These are phyloP conservation scores for Eutrema heterophyllum DNA, from an alignment of 345 rosid species.

Conservation along the genomic window DNA sequence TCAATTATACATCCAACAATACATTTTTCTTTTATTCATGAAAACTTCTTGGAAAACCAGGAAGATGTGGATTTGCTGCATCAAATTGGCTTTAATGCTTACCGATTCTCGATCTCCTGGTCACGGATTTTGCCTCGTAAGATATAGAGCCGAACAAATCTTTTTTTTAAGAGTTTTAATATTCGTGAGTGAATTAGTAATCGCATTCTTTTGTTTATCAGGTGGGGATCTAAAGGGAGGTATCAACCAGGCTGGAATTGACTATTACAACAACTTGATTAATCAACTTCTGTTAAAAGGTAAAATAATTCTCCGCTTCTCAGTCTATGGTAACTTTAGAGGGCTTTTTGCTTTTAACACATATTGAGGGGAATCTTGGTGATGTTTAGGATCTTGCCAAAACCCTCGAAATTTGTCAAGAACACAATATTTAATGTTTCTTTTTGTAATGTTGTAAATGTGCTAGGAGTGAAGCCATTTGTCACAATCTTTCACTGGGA, in stretches of 20 bases:
- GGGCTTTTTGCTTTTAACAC: neutral
- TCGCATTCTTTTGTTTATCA: neutral
- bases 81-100: constrained; percentile 39
- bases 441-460: neutral
- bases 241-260: constrained; percentile 43
- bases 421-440: neutral
- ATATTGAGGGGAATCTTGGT: neutral
- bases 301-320: constrained; percentile 6
- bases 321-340: neutral
- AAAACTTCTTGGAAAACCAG: constrained; percentile 19
- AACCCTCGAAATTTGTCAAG: neutral
- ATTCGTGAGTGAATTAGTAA: neutral
- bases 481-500: constrained; percentile 50
- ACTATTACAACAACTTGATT: constrained; percentile 48
- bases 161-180: neutral
- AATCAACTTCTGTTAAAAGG: constrained; percentile 35
- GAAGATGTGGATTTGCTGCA: constrained; percentile 27
- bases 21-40: constrained; percentile 14
- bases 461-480: constrained; percentile 40
- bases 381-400: neutral
- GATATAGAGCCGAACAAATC: neutral
- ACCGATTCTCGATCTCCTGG: constrained; percentile 50
- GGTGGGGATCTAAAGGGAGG: constrained; percentile 48
- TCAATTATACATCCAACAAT: constrained; percentile 14
- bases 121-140: constrained; percentile 45